Conservation (phyloP, 2,329 filamentous ascomycete genomes). For the Chrysosporium queenslandicum region DNA sequence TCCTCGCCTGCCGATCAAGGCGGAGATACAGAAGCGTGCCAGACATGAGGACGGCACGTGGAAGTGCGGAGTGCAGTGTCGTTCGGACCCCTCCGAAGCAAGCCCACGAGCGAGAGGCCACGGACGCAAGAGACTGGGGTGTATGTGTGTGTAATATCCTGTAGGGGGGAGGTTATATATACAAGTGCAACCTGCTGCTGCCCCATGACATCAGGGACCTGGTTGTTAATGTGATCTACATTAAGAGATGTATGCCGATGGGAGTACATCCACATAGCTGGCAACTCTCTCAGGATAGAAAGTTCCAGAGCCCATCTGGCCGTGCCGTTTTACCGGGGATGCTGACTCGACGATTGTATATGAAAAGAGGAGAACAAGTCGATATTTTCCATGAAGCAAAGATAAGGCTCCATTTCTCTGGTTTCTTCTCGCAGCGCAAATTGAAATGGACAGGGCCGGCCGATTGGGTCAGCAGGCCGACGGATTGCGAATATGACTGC, state of each 20-base stretch:
- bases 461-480: background rate
- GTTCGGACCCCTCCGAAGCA: background rate
- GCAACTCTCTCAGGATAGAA: too few species aligned
- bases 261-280: too few species aligned
- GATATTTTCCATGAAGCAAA: background rate
- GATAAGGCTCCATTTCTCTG: background rate
- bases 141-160: background rate
- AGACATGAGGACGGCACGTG: background rate
- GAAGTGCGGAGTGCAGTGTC: background rate
- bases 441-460: background rate
- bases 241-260: background rate
- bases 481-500: background rate
- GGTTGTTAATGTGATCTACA: background rate
- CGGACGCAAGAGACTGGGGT: background rate
- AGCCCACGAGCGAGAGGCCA: background rate
- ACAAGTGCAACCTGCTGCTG: background rate
- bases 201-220: background rate
- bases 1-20: background rate
- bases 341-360: too few species aligned
- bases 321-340: background rate
- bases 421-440: background rate
- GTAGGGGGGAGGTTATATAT: constrained; percentile 2
- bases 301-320: too few species aligned
- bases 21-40: background rate
- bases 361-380: background rate